Evolutionary conservation across 345 rosid species (phyloP).

Genomic region (Euphorbia pulcherrima): DNA sequence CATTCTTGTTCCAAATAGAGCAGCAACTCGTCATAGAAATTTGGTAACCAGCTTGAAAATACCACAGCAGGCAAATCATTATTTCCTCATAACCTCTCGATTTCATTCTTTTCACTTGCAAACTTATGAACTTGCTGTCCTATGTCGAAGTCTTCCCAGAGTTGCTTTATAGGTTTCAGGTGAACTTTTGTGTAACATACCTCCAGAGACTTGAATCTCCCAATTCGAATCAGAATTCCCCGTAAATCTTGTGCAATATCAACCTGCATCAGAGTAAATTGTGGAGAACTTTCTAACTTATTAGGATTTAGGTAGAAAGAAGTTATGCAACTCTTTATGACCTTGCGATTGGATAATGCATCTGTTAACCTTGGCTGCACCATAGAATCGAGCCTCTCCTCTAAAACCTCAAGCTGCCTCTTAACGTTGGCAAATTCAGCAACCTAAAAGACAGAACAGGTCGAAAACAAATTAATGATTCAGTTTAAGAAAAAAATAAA

Average conservation of each 20-base stretch:
- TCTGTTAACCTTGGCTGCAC: conserved; percentile 96
- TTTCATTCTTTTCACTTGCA: conserved; percentile 56
- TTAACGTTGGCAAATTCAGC: conserved; percentile 97
- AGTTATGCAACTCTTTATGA: conserved; percentile 10
- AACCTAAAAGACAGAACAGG: conserved; percentile 43
- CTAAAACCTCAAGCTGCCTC: conserved; percentile 90
- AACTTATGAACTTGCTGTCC: conserved; percentile 56
- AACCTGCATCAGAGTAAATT: conserved; percentile 43
- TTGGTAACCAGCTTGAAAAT: conserved; percentile 86
- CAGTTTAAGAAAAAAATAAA: neutral
- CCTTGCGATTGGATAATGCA: conserved; percentile 94
- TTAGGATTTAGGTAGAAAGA: neutral
- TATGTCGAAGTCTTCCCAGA: conserved; percentile 89
- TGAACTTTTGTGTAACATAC: conserved; percentile 83
- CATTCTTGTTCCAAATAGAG: conserved; percentile 98
- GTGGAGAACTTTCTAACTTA: conserved; percentile 11
- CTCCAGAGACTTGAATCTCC: conserved; percentile 90
- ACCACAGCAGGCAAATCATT: conserved; percentile 44
- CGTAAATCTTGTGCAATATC: conserved; percentile 93
- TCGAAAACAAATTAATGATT: neutral
- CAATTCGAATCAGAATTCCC: conserved; percentile 86
- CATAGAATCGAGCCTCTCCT: conserved; percentile 88
- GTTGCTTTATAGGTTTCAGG: conserved; percentile 71
- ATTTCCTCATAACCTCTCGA: conserved; percentile 45
- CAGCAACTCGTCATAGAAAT: conserved; percentile 86